Percentiles rank a stretch among this genome's conserved stretches.
Conservation (phyloP, 139 green algal species). For the Tetratostichococcus sp. region DNA sequence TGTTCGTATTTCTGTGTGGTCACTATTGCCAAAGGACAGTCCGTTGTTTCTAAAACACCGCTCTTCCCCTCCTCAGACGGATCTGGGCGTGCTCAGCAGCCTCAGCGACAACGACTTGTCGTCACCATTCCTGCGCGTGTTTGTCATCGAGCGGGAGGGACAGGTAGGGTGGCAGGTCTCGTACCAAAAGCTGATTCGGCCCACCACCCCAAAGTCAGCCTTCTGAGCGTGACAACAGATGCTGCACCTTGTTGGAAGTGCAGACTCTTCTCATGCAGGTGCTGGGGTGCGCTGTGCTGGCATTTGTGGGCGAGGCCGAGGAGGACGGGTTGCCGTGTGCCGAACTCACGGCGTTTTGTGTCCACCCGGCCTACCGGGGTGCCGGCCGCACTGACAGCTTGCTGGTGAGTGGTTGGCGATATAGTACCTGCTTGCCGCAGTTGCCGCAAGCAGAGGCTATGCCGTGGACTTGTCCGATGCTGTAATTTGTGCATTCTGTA, state of each 20-base stretch:
- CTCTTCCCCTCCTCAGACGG: no score
- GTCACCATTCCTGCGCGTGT: neutral
- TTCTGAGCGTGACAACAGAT: no score
- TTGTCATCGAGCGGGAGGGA: constrained; percentile 48
- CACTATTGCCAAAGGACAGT: no score
- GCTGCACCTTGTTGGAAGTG: no score
- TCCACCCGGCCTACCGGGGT: constrained; percentile 64
- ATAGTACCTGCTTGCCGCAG: no score
- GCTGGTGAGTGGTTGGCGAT: constrained; percentile 57
- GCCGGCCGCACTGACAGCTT: constrained; percentile 85
- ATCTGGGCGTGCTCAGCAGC: neutral
- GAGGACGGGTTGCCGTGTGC: constrained; percentile 31
- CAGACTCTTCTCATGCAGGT: constrained; percentile 29
- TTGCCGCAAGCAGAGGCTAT: no score
- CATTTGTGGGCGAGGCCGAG: constrained; percentile 11
- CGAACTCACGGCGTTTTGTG: constrained; percentile 88
- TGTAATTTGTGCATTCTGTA: no score
- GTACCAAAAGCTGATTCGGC: no score
- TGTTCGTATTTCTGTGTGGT: no score
- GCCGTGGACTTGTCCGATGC: no score
- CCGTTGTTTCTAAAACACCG: no score
- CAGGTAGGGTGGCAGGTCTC: constrained; percentile 10
- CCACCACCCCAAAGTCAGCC: no score
- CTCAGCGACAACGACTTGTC: neutral
- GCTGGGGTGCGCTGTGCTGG: constrained; percentile 66